These are phyloP conservation scores for Thecaphora frezii DNA, from an alignment of 1,284 basidiomycete genomes.

Conservation along the genomic window DNA sequence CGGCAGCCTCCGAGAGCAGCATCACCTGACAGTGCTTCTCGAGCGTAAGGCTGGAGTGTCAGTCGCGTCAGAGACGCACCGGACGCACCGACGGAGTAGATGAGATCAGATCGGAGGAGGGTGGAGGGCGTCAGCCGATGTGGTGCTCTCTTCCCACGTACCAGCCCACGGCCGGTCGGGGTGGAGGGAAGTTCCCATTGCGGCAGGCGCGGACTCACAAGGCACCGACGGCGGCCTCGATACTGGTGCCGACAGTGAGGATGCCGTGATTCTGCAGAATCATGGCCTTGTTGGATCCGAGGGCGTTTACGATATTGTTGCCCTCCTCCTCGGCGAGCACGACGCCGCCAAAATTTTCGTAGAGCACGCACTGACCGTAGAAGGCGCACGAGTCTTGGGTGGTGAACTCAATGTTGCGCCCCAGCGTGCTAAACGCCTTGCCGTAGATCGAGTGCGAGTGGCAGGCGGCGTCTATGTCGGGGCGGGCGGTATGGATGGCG, in stretches of 20 bases:
- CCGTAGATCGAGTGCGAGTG: conserved; percentile 68
- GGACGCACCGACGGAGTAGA: conserved; percentile 18
- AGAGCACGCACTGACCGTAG: conserved; percentile 53
- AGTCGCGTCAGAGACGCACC: background rate
- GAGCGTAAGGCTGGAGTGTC: conserved; percentile 48
- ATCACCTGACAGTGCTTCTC: conserved; percentile 65
- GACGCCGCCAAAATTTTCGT: conserved; percentile 64
- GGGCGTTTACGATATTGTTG: conserved; percentile 64
- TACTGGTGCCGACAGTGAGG: conserved; percentile 63
- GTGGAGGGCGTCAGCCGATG: too few species aligned
- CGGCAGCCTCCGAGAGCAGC: conserved; percentile 64
- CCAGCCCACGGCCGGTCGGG: too few species aligned
- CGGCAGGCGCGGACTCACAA: too few species aligned
- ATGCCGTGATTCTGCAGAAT: conserved; percentile 66
- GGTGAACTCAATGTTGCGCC: conserved; percentile 64
- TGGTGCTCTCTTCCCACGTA: too few species aligned
- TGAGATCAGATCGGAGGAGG: conserved; percentile 18
- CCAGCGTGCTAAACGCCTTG: conserved; percentile 68
- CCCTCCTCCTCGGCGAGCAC: conserved; percentile 68
- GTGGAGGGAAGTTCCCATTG: too few species aligned
- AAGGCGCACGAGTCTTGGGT: conserved; percentile 60
- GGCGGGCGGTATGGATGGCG: conserved; percentile 67
- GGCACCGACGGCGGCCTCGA: conserved; percentile 62
- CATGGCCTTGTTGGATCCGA: conserved; percentile 63
- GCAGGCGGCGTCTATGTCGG: conserved; percentile 68